Conservation (phyloP, 306 rosid species). For the Cucumis sativus region Cucumber_9930_V3 NC_026660.2:24484001-24484500, state of each 20-base stretch:
- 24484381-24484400: background rate
- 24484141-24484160: background rate
- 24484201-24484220: background rate
- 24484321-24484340: background rate
- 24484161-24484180: background rate
- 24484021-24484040: background rate
- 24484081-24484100: background rate
- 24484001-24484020: background rate
- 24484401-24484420: too few species aligned
- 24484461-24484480: too few species aligned
- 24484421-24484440: too few species aligned
- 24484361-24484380: background rate
- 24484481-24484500: too few species aligned
- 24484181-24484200: background rate
- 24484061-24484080: background rate
- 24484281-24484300: background rate
- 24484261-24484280: background rate
- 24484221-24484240: background rate
- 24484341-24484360: background rate
- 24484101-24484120: background rate
- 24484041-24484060: background rate
- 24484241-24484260: background rate
- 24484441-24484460: too few species aligned
- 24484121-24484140: background rate
- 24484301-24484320: background rate